Percentiles rank a stretch among this genome's conserved stretches.
phyloP scores from a whole-genome alignment of 495 filamentous ascomycete species.

The Penicillium chermesinum region DNA sequence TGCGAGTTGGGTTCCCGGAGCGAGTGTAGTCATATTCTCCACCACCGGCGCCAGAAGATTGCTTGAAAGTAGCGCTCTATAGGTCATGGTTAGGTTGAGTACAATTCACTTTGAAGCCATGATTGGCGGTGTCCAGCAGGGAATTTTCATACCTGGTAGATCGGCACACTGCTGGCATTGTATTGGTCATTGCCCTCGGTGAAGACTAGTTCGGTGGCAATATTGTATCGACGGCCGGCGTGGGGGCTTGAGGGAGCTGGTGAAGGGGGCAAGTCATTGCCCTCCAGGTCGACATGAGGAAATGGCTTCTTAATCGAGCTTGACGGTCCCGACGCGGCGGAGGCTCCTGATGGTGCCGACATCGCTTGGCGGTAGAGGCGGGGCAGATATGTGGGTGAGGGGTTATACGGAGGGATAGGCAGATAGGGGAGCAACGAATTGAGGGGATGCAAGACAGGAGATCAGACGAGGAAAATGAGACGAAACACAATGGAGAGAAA shows the following conservation, averaged over 20 bases:
- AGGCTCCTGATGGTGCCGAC: slow-evolving; percentile 40
- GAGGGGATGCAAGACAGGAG: background rate
- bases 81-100: slow-evolving; percentile 4
- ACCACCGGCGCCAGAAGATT: slow-evolving; percentile 70
- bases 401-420: background rate
- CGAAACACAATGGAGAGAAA: slow-evolving; percentile 1
- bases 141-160: slow-evolving; percentile 65
- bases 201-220: slow-evolving; percentile 93
- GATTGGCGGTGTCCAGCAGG: background rate
- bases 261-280: slow-evolving; percentile 87
- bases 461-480: background rate
- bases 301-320: slow-evolving; percentile 61
- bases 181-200: slow-evolving; percentile 95
- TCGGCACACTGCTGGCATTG: slow-evolving; percentile 88
- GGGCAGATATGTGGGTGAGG: slow-evolving; percentile 12
- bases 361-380: slow-evolving; percentile 44
- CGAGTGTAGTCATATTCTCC: slow-evolving; percentile 96
- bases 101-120: background rate
- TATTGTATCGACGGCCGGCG: slow-evolving; percentile 77
- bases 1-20: slow-evolving; percentile 92
- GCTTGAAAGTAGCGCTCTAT: slow-evolving; percentile 95
- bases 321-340: slow-evolving; percentile 19
- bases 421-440: background rate
- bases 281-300: slow-evolving; percentile 72
- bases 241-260: slow-evolving; percentile 89